Evolutionary conservation across 306 rosid genomes (phyloP).

Genomic region (Hippophae tibetana): DNA sequence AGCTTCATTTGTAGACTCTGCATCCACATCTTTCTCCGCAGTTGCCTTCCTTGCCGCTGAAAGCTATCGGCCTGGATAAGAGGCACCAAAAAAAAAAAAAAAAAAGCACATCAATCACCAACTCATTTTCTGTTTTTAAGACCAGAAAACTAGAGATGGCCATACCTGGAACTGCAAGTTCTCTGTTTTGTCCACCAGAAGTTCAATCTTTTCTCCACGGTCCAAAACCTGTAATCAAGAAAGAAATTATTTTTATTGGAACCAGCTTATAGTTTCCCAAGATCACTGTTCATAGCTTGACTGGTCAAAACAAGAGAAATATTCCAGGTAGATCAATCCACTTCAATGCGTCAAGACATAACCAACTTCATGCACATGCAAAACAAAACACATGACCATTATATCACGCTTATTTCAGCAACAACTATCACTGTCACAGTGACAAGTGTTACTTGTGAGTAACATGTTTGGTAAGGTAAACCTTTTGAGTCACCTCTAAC

Average conservation of each 20-base stretch:
- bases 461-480: too few species aligned
- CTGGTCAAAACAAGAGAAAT: too few species aligned
- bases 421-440: too few species aligned
- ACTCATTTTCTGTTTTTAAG: not conserved
- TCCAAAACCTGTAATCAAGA: slow-evolving; percentile 70
- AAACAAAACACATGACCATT: too few species aligned
- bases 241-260: not conserved
- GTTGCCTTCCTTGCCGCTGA: slow-evolving; percentile 95
- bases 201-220: slow-evolving; percentile 96
- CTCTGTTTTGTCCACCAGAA: slow-evolving; percentile 91
- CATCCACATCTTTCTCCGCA: slow-evolving; percentile 94
- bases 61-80: slow-evolving; percentile 84
- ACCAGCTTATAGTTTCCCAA: too few species aligned
- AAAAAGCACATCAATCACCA: slow-evolving; percentile 3
- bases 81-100: slow-evolving; percentile 1
- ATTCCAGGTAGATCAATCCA: too few species aligned
- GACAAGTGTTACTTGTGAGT: too few species aligned
- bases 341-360: too few species aligned
- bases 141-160: slow-evolving; percentile 1
- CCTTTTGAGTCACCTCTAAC: too few species aligned
- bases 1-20: slow-evolving; percentile 89
- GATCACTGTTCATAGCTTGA: too few species aligned
- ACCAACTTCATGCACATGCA: too few species aligned
- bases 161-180: slow-evolving; percentile 90
- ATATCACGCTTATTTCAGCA: too few species aligned